Evolutionary conservation across 495 filamentous ascomycete species (phyloP).

Genomic region (Penicillium samsonianum): DNA sequence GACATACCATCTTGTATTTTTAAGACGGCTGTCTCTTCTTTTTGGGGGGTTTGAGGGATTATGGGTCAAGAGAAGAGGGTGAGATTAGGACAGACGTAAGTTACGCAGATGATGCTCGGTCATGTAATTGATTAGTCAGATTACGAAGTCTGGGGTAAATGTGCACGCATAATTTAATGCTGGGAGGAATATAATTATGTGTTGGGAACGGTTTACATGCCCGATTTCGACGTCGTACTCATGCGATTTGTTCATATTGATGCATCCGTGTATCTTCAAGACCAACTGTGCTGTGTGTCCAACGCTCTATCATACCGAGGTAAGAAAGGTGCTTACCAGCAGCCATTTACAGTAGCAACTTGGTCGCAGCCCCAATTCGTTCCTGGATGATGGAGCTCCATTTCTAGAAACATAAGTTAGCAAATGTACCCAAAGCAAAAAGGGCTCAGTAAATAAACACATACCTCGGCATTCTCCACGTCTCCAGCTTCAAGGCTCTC

Average conservation of each 20-base stretch:
- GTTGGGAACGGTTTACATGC: neutral
- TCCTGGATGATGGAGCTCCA: conserved; percentile 47
- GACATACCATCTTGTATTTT: conserved; percentile 6
- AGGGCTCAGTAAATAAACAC: conserved; percentile 8
- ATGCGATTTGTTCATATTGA: neutral
- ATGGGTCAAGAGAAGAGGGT: neutral
- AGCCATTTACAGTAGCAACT: conserved; percentile 35
- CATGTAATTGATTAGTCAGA: conserved; percentile 14
- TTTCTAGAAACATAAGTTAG: conserved; percentile 36
- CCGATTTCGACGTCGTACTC: neutral
- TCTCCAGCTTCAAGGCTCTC: conserved; percentile 60
- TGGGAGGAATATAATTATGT: neutral
- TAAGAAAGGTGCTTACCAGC: neutral
- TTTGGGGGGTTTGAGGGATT: neutral
- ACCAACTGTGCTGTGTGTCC: neutral
- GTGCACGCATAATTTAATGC: conserved; percentile 4
- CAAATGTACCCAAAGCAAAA: conserved; percentile 3
- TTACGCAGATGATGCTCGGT: neutral
- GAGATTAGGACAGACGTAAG: neutral
- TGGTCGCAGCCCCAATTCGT: conserved; percentile 40
- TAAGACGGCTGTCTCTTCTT: neutral
- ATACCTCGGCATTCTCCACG: conserved; percentile 45
- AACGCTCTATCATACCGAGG: neutral
- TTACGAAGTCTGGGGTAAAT: conserved; percentile 14
- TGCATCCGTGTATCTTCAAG: neutral